Percentiles rank a stretch among this genome's conserved stretches.
These are phyloP conservation scores for Dioszegia crocea DNA, from an alignment of 768 basidiomycete species.

Conservation along the genomic window DNA sequence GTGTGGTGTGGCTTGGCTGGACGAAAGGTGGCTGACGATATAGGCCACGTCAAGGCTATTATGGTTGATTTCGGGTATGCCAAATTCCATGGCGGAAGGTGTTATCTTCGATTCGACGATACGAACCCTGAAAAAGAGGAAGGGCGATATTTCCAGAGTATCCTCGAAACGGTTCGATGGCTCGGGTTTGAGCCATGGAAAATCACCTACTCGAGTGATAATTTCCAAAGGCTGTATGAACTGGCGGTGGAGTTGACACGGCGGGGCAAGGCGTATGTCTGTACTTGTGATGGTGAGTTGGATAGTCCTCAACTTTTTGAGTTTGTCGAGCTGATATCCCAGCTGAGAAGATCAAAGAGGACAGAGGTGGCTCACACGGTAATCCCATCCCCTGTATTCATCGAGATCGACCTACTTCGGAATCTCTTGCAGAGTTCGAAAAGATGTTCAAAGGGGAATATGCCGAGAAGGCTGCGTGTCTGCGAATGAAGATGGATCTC, in stretches of 20 bases:
- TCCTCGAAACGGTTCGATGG: slow-evolving; percentile 92
- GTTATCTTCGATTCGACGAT: slow-evolving; percentile 93
- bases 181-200: slow-evolving; percentile 97
- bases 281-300: slow-evolving; percentile 90
- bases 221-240: slow-evolving; percentile 80
- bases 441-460: slow-evolving; percentile 89
- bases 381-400: slow-evolving; percentile 81
- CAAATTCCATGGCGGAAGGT: slow-evolving; percentile 83
- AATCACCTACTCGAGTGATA: slow-evolving; percentile 98
- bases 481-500: slow-evolving; percentile 97
- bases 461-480: slow-evolving; percentile 80
- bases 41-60: slow-evolving; percentile 97
- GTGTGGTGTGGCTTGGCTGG: not conserved
- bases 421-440: slow-evolving; percentile 82
- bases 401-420: slow-evolving; percentile 74
- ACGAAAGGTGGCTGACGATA: slow-evolving; percentile 50
- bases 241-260: slow-evolving; percentile 83
- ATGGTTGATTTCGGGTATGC: slow-evolving; percentile 99
- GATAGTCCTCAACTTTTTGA: too few relatives aligned
- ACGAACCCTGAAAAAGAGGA: slow-evolving; percentile 99
- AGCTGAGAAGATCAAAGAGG: slow-evolving; percentile 89
- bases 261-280: slow-evolving; percentile 89
- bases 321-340: slow-evolving; percentile 13
- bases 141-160: slow-evolving; percentile 90
- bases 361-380: slow-evolving; percentile 76